phyloP scores from a whole-genome alignment of 1,284 basidiomycete species.

The Trichosporon ovoides region DNA sequence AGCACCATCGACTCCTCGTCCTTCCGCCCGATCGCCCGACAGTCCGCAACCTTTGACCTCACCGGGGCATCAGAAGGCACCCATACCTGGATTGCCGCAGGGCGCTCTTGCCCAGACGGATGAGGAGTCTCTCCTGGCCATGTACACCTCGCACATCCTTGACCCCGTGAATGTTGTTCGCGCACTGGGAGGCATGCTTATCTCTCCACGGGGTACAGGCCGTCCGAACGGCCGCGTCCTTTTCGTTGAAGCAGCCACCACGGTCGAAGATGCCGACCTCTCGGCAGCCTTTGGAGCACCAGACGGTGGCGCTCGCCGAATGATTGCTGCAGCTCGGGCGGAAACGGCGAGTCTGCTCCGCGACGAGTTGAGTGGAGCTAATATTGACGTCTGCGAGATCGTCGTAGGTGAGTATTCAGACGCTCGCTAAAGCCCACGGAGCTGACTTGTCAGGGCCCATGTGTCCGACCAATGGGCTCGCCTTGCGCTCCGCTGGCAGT shows the following conservation, averaged over 20 bases:
- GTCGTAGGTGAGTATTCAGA: conserved; percentile 38
- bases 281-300: background rate
- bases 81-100: conserved; percentile 13
- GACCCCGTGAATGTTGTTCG: conserved; percentile 37
- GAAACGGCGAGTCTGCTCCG: conserved; percentile 30
- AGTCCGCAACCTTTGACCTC: background rate
- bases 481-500: conserved; percentile 22
- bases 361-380: conserved; percentile 25
- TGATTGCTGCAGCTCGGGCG: conserved; percentile 29
- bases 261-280: conserved; percentile 16
- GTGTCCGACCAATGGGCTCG: conserved; percentile 12
- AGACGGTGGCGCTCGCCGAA: conserved; percentile 18
- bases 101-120: conserved; percentile 25
- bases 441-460: conserved; percentile 24
- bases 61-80: background rate
- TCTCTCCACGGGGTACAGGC: conserved; percentile 8
- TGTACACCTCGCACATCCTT: conserved; percentile 36
- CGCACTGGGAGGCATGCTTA: conserved; percentile 35
- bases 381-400: conserved; percentile 42
- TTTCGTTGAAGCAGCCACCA: conserved; percentile 37
- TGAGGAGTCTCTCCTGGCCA: conserved; percentile 29
- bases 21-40: background rate
- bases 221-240: conserved; percentile 30
- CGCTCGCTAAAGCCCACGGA: too few relatives aligned
- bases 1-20: conserved; percentile 6